Conservation (phyloP, 371 early-diverging fungal species). For the Syncephalastrum monosporum region DNA sequence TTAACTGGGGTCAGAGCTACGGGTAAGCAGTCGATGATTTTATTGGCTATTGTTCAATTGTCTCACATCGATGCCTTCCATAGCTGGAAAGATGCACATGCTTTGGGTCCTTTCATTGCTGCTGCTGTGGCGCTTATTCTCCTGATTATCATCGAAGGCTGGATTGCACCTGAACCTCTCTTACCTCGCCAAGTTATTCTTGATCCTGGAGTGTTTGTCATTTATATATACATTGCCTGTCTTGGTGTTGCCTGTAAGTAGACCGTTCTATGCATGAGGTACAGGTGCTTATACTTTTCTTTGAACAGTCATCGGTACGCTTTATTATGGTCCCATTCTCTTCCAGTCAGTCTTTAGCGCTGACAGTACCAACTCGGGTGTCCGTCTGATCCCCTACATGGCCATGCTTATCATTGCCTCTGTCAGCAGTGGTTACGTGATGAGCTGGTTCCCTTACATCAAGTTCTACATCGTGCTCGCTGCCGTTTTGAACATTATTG, state of each 20-base stretch:
- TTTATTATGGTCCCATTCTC: conserved; percentile 70
- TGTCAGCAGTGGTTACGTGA: conserved; percentile 25
- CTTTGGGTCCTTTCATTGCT: conserved; percentile 18
- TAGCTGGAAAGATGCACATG: conserved; percentile 15
- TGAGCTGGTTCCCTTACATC: conserved; percentile 26
- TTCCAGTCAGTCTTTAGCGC: conserved; percentile 53
- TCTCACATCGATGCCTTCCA: neutral
- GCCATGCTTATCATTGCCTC: conserved; percentile 36
- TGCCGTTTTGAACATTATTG: conserved; percentile 28
- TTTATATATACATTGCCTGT: conserved; percentile 41
- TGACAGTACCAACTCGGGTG: conserved; percentile 40
- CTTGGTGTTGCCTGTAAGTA: conserved; percentile 58
- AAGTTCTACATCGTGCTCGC: conserved; percentile 33
- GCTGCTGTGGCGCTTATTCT: conserved; percentile 13
- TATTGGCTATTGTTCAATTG: neutral
- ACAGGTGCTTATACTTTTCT: neutral
- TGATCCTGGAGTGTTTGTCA: conserved; percentile 10
- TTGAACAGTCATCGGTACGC: conserved; percentile 50
- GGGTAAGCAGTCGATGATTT: conserved; percentile 5
- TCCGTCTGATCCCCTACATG: conserved; percentile 49
- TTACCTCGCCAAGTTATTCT: conserved; percentile 15
- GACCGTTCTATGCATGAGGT: neutral
- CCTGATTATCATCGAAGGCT: conserved; percentile 22
- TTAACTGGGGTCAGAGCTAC: conserved; percentile 44
- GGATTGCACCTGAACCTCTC: conserved; percentile 22